Conservation (phyloP, 495 filamentous ascomycete species). For the Daldinia concentrica region DNA sequence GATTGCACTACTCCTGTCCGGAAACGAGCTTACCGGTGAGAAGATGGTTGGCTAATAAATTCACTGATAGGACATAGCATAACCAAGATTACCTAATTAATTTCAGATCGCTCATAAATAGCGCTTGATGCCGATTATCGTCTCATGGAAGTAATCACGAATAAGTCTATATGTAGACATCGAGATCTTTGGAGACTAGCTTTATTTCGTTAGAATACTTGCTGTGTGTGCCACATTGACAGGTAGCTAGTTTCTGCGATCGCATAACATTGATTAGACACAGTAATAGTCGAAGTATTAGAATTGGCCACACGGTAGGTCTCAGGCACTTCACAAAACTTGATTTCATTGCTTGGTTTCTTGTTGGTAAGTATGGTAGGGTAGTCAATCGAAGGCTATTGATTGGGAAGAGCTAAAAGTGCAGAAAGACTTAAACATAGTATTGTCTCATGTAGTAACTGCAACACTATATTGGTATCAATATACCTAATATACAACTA, state of each 20-base stretch:
- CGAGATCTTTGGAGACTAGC: background rate
- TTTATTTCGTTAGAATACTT: background rate
- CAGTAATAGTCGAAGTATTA: background rate
- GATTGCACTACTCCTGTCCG: conserved; percentile 4
- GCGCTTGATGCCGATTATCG: background rate
- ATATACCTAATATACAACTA: background rate
- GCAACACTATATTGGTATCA: background rate
- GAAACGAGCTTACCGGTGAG: background rate
- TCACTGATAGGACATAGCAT: background rate
- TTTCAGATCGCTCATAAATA: background rate
- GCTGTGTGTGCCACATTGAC: background rate
- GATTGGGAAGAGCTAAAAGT: conserved; percentile 1
- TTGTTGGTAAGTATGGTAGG: background rate
- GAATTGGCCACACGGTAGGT: background rate
- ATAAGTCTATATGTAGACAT: background rate
- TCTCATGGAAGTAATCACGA: background rate
- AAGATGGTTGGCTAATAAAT: background rate
- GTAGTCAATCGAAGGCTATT: background rate
- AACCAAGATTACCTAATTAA: conserved; percentile 2
- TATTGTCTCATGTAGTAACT: background rate
- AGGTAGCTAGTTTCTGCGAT: background rate
- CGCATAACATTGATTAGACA: background rate
- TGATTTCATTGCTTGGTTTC: background rate
- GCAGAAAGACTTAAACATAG: background rate
- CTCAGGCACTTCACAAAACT: background rate